Conservation (phyloP, 106 monocot genomes). For the Acanthochlamys bracteata region DNA sequence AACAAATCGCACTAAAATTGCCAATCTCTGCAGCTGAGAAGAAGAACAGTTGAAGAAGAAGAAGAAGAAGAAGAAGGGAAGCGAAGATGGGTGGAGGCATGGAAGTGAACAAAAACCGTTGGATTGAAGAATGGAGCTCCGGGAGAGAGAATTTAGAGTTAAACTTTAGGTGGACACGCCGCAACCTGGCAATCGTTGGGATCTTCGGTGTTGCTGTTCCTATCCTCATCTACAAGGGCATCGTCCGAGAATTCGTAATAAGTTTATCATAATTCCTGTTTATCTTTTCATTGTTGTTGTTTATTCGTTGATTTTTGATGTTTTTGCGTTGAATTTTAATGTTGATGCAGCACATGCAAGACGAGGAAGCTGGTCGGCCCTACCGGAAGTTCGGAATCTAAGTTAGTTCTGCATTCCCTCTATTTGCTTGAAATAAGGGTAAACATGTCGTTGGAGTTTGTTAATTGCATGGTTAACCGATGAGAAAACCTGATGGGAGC, state of each 20-base stretch:
- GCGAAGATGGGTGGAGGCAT: slow-evolving; percentile 83
- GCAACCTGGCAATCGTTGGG: slow-evolving; percentile 76
- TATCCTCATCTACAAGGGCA: slow-evolving; percentile 80
- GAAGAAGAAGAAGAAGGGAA: too few relatives aligned
- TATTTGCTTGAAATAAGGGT: neutral
- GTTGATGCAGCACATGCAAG: slow-evolving; percentile 67
- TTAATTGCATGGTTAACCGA: too few relatives aligned
- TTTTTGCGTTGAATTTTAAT: neutral
- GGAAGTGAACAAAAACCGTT: slow-evolving; percentile 85
- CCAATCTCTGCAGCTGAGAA: too few relatives aligned
- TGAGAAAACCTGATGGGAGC: too few relatives aligned
- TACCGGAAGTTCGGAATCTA: slow-evolving; percentile 34
- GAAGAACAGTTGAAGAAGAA: too few relatives aligned
- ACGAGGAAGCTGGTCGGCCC: slow-evolving; percentile 59
- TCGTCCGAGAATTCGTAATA: slow-evolving; percentile 50
- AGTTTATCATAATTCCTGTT: neutral
- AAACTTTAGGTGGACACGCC: slow-evolving; percentile 90
- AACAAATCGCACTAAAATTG: too few relatives aligned
- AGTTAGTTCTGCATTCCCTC: neutral
- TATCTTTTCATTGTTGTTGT: neutral
- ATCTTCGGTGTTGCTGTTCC: slow-evolving; percentile 90
- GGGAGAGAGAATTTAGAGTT: slow-evolving; percentile 81
- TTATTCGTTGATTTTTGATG: neutral
- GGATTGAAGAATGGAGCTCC: slow-evolving; percentile 82
- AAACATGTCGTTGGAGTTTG: neutral